Percentiles rank a stretch among this genome's conserved stretches.
These are phyloP conservation scores for Populus trichocarpa DNA, from an alignment of 441 rosid genomes.

Conservation along the genomic window DNA sequence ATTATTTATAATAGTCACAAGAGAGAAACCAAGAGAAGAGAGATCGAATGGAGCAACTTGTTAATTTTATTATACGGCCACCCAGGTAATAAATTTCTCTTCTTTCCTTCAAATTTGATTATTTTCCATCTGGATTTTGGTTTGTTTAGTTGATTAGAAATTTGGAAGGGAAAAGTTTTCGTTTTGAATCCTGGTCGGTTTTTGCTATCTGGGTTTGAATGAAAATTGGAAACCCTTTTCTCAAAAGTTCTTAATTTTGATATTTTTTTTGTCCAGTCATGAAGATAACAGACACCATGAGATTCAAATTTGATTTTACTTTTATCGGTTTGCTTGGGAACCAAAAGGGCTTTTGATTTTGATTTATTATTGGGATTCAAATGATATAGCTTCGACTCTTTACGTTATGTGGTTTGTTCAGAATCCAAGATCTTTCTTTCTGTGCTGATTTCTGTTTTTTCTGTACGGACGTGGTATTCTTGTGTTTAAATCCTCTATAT, in stretches of 20 bases:
- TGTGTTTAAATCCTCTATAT: slow-evolving; percentile 1
- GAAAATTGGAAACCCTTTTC: slow-evolving; percentile 8
- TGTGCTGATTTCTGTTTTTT: not conserved
- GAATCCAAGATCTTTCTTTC: slow-evolving; percentile 11
- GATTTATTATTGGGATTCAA: not conserved
- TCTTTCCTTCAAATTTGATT: not conserved
- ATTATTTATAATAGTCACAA: too few species aligned
- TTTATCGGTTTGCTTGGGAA: slow-evolving; percentile 3
- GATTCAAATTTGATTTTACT: slow-evolving; percentile 9
- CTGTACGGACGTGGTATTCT: not conserved
- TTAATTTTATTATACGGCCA: slow-evolving; percentile 88
- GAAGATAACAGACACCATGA: not conserved
- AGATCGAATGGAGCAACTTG: slow-evolving; percentile 80
- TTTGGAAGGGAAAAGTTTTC: not conserved
- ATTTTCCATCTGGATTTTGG: slow-evolving; percentile 2
- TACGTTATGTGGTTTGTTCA: not conserved
- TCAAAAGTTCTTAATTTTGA: not conserved
- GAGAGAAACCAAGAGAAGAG: too few species aligned
- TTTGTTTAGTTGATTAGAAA: slow-evolving; percentile 13
- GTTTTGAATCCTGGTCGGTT: slow-evolving; percentile 11
- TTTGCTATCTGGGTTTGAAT: not conserved
- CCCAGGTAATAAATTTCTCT: slow-evolving; percentile 54
- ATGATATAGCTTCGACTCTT: not conserved
- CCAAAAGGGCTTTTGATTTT: not conserved
- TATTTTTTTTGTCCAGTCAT: not conserved